Conservation (phyloP, 352 stramenopile species). For the Pythium vanterpoolii region DNA sequence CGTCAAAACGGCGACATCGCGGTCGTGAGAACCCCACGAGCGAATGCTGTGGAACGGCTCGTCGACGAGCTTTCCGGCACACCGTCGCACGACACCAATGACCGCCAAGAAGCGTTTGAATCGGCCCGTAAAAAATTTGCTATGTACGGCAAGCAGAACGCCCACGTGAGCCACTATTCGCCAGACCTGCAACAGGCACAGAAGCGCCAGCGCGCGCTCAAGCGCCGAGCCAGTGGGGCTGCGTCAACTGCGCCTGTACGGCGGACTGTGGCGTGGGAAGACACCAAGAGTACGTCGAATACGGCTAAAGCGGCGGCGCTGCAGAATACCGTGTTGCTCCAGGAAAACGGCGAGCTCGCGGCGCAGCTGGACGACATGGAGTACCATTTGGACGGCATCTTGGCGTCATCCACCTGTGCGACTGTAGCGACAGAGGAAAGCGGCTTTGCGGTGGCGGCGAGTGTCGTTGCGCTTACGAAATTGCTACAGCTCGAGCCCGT, state of each 20-base stretch:
- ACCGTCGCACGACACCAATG: not conserved
- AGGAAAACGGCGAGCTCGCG: conserved; percentile 53
- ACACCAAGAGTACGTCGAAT: not conserved
- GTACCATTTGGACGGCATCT: conserved; percentile 59
- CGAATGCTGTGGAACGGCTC: not conserved
- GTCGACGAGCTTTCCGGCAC: conserved; percentile 4
- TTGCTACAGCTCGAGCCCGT: conserved; percentile 35
- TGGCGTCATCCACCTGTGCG: conserved; percentile 10
- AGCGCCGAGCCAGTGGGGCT: not conserved
- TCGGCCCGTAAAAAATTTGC: conserved; percentile 41
- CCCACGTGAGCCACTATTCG: conserved; percentile 37
- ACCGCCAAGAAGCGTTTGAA: conserved; percentile 20
- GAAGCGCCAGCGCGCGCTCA: conserved; percentile 1
- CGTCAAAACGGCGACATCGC: not conserved
- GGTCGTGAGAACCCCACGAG: not conserved
- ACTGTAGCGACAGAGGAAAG: conserved; percentile 10
- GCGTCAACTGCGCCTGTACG: not conserved
- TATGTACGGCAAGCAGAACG: conserved; percentile 45
- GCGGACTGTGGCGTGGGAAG: not conserved
- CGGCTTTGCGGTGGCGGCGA: conserved; percentile 21
- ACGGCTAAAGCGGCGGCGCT: conserved; percentile 18
- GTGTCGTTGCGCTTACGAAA: conserved; percentile 35
- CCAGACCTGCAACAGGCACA: conserved; percentile 15
- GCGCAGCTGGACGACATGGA: conserved; percentile 48
- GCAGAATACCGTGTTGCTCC: conserved; percentile 52